phyloP scores from a whole-genome alignment of 768 basidiomycete species.

The Ramaria sp. region DNA sequence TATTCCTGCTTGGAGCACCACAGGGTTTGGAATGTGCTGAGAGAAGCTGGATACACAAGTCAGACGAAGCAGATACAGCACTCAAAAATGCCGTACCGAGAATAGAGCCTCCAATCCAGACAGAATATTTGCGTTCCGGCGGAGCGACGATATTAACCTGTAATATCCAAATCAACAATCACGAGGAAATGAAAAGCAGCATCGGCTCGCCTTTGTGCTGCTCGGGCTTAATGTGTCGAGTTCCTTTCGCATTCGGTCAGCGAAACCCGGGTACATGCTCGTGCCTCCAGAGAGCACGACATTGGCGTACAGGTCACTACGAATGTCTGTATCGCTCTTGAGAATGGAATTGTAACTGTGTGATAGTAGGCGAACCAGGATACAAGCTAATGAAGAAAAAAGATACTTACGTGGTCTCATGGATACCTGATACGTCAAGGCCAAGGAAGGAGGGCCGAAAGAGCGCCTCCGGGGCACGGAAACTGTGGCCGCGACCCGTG shows the following conservation, averaged over 20 bases:
- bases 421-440: slow-evolving; percentile 38
- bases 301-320: slow-evolving; percentile 21
- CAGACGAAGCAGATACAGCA: neutral
- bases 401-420: slow-evolving; percentile 33
- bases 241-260: slow-evolving; percentile 46
- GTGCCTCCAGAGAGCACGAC: slow-evolving; percentile 42
- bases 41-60: slow-evolving; percentile 33
- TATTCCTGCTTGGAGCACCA: slow-evolving; percentile 35
- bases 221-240: slow-evolving; percentile 38
- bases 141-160: slow-evolving; percentile 37
- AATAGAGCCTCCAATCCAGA: slow-evolving; percentile 30
- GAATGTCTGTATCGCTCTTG: slow-evolving; percentile 6
- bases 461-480: slow-evolving; percentile 41
- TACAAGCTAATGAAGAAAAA: neutral
- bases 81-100: slow-evolving; percentile 9
- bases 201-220: slow-evolving; percentile 29
- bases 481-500: slow-evolving; percentile 13
- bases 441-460: slow-evolving; percentile 43
- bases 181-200: neutral
- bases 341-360: slow-evolving; percentile 7
- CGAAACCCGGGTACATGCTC: slow-evolving; percentile 41
- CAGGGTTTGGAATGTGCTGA: slow-evolving; percentile 44
- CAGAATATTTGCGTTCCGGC: slow-evolving; percentile 42
- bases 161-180: neutral
- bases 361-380: neutral